Conservation (phyloP, 2,329 filamentous ascomycete genomes). For the Trichophyton mentagrophytes region DNA sequence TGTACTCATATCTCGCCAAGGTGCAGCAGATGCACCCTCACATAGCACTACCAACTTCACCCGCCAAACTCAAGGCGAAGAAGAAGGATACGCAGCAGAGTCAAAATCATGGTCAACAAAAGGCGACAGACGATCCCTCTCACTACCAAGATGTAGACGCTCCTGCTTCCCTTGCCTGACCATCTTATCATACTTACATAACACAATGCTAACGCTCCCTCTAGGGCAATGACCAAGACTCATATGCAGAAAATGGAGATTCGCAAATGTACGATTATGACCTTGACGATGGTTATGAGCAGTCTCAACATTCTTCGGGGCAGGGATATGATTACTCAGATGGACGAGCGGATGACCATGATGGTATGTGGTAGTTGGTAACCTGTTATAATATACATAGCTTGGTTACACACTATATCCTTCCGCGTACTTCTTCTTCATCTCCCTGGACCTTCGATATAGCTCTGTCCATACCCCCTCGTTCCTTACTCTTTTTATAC, state of each 20-base stretch:
- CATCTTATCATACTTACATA: background rate
- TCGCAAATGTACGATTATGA: constrained; percentile 42
- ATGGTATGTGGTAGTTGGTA: constrained; percentile 35
- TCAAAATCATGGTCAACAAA: constrained; percentile 18
- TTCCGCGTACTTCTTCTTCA: background rate
- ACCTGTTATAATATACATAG: background rate
- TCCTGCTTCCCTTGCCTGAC: background rate
- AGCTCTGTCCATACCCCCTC: background rate
- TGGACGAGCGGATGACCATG: constrained; percentile 22
- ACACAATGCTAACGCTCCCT: background rate
- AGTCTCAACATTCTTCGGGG: constrained; percentile 25
- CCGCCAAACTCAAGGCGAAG: constrained; percentile 49
- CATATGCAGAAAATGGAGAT: constrained; percentile 35
- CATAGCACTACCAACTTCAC: constrained; percentile 73
- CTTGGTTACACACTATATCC: background rate
- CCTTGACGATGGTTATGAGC: constrained; percentile 28
- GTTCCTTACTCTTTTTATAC: background rate
- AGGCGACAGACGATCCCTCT: constrained; percentile 29
- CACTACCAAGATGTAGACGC: constrained; percentile 31
- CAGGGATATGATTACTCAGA: constrained; percentile 32
- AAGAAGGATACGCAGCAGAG: constrained; percentile 22
- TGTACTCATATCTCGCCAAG: constrained; percentile 98
- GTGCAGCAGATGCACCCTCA: constrained; percentile 98
- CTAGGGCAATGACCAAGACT: constrained; percentile 21
- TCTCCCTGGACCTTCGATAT: background rate